A percentile compares a stretch with the other conserved stretches of the same genome.
These are phyloP conservation scores for Trichoderma hamatum DNA, from an alignment of 2,329 filamentous ascomycete species.

Conservation along the genomic window DNA sequence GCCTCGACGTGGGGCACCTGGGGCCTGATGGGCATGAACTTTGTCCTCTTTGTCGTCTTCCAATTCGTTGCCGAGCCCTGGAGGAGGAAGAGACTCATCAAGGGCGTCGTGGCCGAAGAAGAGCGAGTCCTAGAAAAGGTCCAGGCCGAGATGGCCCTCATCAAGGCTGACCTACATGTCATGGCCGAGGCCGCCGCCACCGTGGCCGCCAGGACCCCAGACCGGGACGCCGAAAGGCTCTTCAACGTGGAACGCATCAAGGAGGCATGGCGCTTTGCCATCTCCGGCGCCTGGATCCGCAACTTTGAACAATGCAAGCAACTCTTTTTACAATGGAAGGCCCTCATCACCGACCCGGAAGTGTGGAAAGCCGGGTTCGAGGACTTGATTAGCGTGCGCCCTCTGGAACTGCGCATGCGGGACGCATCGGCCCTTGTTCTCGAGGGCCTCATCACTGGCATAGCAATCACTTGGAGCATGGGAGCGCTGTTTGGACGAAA, in stretches of 20 bases:
- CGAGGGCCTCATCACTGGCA: slow-evolving; percentile 69
- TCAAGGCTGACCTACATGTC: slow-evolving; percentile 38
- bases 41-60: slow-evolving; percentile 81
- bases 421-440: slow-evolving; percentile 71
- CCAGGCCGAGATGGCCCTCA: slow-evolving; percentile 45
- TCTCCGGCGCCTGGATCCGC: slow-evolving; percentile 12
- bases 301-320: slow-evolving; percentile 45
- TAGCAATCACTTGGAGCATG: slow-evolving; percentile 59
- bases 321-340: slow-evolving; percentile 45
- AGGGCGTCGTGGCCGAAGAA: slow-evolving; percentile 79
- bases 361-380: slow-evolving; percentile 53
- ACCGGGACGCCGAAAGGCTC: neutral
- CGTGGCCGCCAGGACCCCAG: neutral
- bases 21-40: slow-evolving; percentile 96
- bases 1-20: slow-evolving; percentile 99
- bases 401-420: slow-evolving; percentile 65
- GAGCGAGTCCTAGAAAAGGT: slow-evolving; percentile 59
- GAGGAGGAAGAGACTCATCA: slow-evolving; percentile 78
- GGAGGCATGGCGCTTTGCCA: slow-evolving; percentile 10
- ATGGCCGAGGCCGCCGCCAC: slow-evolving; percentile 31
- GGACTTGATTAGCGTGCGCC: slow-evolving; percentile 68
- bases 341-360: slow-evolving; percentile 46
- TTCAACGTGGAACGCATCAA: slow-evolving; percentile 10
- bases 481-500: slow-evolving; percentile 51
- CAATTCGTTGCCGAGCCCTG: slow-evolving; percentile 93